phyloP scores from a whole-genome alignment of 1,284 basidiomycete genomes.

The Rhodotorula sp. region DNA sequence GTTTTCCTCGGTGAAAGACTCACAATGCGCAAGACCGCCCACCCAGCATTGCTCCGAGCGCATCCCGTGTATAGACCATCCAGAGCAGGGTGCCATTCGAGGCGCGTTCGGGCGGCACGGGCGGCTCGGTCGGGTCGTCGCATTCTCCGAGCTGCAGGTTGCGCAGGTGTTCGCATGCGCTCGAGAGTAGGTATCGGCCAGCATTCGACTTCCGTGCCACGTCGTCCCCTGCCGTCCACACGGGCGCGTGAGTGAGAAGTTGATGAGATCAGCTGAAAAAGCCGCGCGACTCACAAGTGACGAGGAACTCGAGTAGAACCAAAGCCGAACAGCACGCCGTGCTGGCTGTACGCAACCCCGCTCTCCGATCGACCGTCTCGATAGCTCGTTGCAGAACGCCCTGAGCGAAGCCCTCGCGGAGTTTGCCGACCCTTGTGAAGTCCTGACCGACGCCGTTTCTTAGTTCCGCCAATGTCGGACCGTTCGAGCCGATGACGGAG shows the following conservation, averaged over 20 bases:
- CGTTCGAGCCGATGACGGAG: constrained; percentile 23
- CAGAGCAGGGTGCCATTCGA: constrained; percentile 38
- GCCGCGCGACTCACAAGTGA: constrained; percentile 21
- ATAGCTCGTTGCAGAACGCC: constrained; percentile 30
- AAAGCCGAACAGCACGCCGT: constrained; percentile 15
- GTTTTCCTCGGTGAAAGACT: background rate
- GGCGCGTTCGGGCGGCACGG: constrained; percentile 9
- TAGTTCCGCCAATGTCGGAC: constrained; percentile 14
- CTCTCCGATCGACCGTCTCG: constrained; percentile 19
- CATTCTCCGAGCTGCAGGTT: constrained; percentile 23
- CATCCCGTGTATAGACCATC: constrained; percentile 35
- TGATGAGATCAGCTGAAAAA: too few relatives aligned
- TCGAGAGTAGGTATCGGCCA: constrained; percentile 24
- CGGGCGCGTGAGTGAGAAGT: too few relatives aligned
- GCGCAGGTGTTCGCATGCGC: constrained; percentile 32
- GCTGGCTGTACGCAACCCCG: constrained; percentile 19
- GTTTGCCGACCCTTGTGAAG: constrained; percentile 27
- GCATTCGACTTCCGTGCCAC: constrained; percentile 1
- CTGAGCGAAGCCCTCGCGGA: constrained; percentile 29
- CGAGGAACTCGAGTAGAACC: constrained; percentile 35
- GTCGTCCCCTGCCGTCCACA: constrained; percentile 15
- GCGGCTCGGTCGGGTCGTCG: constrained; percentile 35
- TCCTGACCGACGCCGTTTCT: constrained; percentile 12
- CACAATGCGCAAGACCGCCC: constrained; percentile 19
- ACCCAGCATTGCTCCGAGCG: constrained; percentile 16